A percentile compares a stretch with the other conserved stretches of the same genome.
Conservation (phyloP, 805 yeast genomes). For the Cyberlindnera euphorbiae region DNA sequence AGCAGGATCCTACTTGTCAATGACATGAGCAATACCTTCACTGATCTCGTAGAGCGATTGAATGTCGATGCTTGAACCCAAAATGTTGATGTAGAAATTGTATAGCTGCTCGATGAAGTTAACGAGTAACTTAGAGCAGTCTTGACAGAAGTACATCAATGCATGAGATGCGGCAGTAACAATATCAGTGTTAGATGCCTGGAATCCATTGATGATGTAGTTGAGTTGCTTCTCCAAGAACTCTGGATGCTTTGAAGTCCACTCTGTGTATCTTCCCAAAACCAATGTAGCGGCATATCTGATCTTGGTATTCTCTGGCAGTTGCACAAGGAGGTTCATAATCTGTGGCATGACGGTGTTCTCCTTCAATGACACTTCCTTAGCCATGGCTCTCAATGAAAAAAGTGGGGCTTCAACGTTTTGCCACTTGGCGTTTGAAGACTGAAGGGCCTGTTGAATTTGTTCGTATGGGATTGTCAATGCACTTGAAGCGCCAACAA, state of each 20-base stretch:
- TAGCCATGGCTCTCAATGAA: constrained; percentile 89
- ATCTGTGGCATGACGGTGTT: constrained; percentile 67
- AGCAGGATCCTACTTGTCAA: constrained; percentile 53
- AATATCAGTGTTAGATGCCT: constrained; percentile 37
- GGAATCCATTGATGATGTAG: constrained; percentile 77
- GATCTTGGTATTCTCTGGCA: constrained; percentile 83
- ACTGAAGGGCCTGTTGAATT: constrained; percentile 38
- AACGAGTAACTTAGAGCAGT: constrained; percentile 66
- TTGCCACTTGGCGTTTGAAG: constrained; percentile 57
- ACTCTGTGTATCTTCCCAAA: constrained; percentile 91
- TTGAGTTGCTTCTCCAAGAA: constrained; percentile 76
- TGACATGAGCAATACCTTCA: constrained; percentile 85
- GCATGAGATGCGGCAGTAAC: constrained; percentile 89
- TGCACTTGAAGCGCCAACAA: constrained; percentile 73
- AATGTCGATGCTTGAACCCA: constrained; percentile 48
- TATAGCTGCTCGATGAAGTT: constrained; percentile 71
- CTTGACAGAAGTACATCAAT: constrained; percentile 89
- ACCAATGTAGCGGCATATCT: constrained; percentile 92
- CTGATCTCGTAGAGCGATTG: constrained; percentile 74
- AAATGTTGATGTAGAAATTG: constrained; percentile 58
- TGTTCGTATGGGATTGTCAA: constrained; percentile 63
- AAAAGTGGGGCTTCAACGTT: constrained; percentile 85
- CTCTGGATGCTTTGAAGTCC: constrained; percentile 87
- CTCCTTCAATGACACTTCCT: constrained; percentile 71
- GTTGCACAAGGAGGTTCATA: constrained; percentile 58